phyloP scores from a whole-genome alignment of 2,329 filamentous ascomycete genomes.

The Fusarium setosum region DNA sequence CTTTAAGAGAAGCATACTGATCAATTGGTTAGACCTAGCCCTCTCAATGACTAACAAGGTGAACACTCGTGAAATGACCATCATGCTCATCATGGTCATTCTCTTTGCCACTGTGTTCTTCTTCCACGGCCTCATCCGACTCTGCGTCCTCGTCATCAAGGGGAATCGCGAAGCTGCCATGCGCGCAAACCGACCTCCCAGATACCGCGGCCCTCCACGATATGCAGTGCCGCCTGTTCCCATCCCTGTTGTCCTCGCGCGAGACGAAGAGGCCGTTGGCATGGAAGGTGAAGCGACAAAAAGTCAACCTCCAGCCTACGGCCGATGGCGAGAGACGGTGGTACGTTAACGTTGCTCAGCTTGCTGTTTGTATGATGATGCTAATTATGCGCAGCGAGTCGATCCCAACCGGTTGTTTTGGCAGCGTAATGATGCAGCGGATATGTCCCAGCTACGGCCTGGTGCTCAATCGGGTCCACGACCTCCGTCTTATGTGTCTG shows the following conservation, averaged over 20 bases:
- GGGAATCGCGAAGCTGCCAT: conserved; percentile 49
- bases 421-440: conserved; percentile 70
- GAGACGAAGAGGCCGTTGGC: conserved; percentile 77
- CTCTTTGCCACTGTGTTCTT: conserved; percentile 82
- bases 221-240: conserved; percentile 79
- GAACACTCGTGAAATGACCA: conserved; percentile 77
- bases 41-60: conserved; percentile 75
- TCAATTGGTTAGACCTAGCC: conserved; percentile 69
- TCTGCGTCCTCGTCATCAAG: conserved; percentile 74
- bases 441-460: conserved; percentile 34
- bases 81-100: conserved; percentile 83
- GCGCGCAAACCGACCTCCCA: conserved; percentile 49
- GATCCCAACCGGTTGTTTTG: conserved; percentile 86
- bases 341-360: conserved; percentile 59
- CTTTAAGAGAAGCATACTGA: conserved; percentile 8
- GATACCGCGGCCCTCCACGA: conserved; percentile 64
- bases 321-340: conserved; percentile 85
- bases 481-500: conserved; percentile 81
- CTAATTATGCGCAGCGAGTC: conserved; percentile 66
- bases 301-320: conserved; percentile 83
- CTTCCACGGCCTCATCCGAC: conserved; percentile 79
- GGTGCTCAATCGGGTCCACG: conserved; percentile 53
- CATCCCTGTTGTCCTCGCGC: conserved; percentile 79
- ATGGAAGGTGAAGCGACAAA: conserved; percentile 66
- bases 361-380: background rate